Evolutionary conservation across 768 basidiomycete species (phyloP).

Genomic region (Nidula microcarpa): DNA sequence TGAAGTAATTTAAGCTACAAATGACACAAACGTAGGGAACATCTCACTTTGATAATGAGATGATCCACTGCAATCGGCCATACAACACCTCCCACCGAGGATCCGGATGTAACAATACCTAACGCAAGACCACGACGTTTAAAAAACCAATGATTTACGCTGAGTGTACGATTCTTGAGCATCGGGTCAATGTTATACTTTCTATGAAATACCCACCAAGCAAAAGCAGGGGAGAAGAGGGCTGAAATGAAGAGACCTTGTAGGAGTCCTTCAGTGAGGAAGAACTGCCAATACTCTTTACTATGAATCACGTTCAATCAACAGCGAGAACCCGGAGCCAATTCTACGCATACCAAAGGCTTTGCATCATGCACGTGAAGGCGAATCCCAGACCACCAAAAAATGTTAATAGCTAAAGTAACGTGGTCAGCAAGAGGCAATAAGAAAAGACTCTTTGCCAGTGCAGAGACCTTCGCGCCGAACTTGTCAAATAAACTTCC

Average conservation of each 20-base stretch:
- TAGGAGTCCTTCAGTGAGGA: constrained; percentile 51
- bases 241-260: constrained; percentile 34
- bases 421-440: background rate
- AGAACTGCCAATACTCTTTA: constrained; percentile 49
- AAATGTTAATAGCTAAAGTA: background rate
- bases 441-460: background rate
- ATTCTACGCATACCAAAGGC: background rate
- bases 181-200: background rate
- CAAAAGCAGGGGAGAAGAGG: constrained; percentile 10
- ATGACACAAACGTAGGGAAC: background rate
- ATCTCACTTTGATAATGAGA: constrained; percentile 7
- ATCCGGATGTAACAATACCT: constrained; percentile 11
- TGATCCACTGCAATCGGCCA: constrained; percentile 12
- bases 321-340: constrained; percentile 1
- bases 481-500: constrained; percentile 11
- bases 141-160: constrained; percentile 13
- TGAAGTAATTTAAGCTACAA: background rate
- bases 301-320: background rate
- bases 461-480: constrained; percentile 8
- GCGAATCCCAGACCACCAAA: background rate
- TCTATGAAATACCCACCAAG: background rate
- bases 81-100: constrained; percentile 11
- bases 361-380: background rate
- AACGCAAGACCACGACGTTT: constrained; percentile 12
- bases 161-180: background rate